Evolutionary conservation across 495 filamentous ascomycete genomes (phyloP).

Genomic region (Amniculicola lignicola): DNA sequence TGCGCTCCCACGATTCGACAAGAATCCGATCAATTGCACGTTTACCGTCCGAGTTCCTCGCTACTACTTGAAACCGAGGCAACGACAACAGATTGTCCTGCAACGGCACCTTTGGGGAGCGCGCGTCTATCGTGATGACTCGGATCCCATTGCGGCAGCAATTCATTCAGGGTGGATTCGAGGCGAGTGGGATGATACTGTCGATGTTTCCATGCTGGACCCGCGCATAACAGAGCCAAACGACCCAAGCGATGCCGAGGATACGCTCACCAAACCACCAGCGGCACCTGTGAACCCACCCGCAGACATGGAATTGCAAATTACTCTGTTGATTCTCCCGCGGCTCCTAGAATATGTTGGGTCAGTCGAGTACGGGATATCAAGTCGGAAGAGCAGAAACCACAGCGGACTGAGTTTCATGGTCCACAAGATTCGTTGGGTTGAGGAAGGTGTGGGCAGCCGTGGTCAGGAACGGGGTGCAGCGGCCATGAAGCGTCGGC

Average conservation of each 20-base stretch:
- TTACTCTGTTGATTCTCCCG: conserved; percentile 80
- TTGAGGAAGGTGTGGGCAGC: conserved; percentile 61
- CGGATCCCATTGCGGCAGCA: conserved; percentile 85
- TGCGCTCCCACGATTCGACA: conserved; percentile 74
- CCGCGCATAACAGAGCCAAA: conserved; percentile 51
- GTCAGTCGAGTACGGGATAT: conserved; percentile 71
- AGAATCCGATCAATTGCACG: conserved; percentile 78
- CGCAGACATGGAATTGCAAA: conserved; percentile 70
- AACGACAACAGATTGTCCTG: conserved; percentile 76
- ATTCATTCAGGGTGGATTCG: conserved; percentile 91
- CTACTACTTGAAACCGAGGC: conserved; percentile 62
- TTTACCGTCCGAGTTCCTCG: conserved; percentile 82
- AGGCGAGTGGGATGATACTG: conserved; percentile 78
- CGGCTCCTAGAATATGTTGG: conserved; percentile 70
- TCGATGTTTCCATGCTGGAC: conserved; percentile 65
- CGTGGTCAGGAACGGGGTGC: conserved; percentile 64
- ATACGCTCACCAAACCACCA: conserved; percentile 45
- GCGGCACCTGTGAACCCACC: conserved; percentile 54
- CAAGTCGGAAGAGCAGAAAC: conserved; percentile 68
- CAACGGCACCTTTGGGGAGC: conserved; percentile 85
- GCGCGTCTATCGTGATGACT: conserved; percentile 93
- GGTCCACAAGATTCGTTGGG: conserved; percentile 73
- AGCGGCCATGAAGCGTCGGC: conserved; percentile 58
- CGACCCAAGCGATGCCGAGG: conserved; percentile 35
- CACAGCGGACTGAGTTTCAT: conserved; percentile 92